Conservation (phyloP, 768 basidiomycete species). For the Candolleomyces aberdarensis region DNA sequence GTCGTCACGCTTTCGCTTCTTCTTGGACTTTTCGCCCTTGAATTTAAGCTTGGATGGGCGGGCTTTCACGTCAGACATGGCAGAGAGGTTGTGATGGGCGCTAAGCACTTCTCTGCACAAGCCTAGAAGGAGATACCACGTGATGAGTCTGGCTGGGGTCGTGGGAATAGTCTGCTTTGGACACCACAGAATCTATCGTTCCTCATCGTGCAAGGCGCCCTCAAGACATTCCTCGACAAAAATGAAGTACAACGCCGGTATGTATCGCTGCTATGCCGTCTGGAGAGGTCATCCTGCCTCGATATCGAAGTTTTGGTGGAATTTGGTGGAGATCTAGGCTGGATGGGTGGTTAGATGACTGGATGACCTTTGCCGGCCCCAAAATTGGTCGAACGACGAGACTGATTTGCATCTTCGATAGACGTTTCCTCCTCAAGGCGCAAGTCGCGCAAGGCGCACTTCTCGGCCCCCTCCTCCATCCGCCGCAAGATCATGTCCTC, state of each 20-base stretch:
- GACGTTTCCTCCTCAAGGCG: slow-evolving; percentile 92
- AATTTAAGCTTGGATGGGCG: slow-evolving; percentile 80
- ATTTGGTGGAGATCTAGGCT: slow-evolving; percentile 37
- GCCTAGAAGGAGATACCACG: not conserved
- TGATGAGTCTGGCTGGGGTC: not conserved
- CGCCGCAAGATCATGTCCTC: slow-evolving; percentile 99
- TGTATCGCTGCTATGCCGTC: slow-evolving; percentile 34
- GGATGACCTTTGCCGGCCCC: slow-evolving; percentile 15
- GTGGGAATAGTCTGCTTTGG: not conserved
- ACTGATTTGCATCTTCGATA: slow-evolving; percentile 31
- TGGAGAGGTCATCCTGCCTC: slow-evolving; percentile 15
- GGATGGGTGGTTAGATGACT: slow-evolving; percentile 43
- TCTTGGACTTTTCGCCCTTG: slow-evolving; percentile 84
- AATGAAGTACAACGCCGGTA: slow-evolving; percentile 84
- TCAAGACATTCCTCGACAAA: slow-evolving; percentile 52
- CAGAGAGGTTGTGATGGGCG: not conserved
- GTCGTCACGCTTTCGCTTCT: slow-evolving; percentile 72
- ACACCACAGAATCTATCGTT: slow-evolving; percentile 25
- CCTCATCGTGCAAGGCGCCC: slow-evolving; percentile 54
- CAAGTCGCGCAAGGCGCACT: slow-evolving; percentile 99
- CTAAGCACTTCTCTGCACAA: no score
- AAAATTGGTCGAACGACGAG: slow-evolving; percentile 23
- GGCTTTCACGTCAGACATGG: slow-evolving; percentile 42
- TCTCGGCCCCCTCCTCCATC: slow-evolving; percentile 89
- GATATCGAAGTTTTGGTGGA: slow-evolving; percentile 22